phyloP scores from a whole-genome alignment of 129 eudicot genomes.

The Silybum marianum region DNA sequence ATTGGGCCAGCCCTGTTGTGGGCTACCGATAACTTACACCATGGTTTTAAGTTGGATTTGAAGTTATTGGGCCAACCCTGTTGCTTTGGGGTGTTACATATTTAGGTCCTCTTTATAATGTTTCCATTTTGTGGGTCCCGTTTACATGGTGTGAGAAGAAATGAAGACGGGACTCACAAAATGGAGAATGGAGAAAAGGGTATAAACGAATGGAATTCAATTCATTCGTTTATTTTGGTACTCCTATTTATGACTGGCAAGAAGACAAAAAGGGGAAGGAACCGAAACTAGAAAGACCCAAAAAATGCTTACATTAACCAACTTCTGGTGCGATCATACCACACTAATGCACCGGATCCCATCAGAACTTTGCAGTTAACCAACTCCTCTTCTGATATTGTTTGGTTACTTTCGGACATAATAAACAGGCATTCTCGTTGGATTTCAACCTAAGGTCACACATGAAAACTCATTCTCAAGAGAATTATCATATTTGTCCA shows the following conservation, averaged over 20 bases:
- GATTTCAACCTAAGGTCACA: conserved; percentile 94
- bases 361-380: no score
- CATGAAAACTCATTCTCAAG: conserved; percentile 99
- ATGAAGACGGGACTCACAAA: conserved; percentile 5
- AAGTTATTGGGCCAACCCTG: no score
- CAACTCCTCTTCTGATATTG: background rate
- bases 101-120: background rate
- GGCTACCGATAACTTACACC: no score
- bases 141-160: background rate
- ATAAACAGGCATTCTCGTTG: conserved; percentile 92
- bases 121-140: background rate
- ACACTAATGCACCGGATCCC: no score
- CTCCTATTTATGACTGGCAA: background rate
- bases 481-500: conserved; percentile 90
- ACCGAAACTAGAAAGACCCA: background rate
- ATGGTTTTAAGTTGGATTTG: no score
- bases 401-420: conserved; percentile 1
- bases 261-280: background rate
- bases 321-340: background rate
- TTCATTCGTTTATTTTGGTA: background rate
- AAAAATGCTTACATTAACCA: background rate
- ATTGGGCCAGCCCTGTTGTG: no score
- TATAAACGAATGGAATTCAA: background rate
- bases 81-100: no score
- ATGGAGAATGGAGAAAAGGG: conserved; percentile 14